Percentiles rank a stretch among this genome's conserved stretches.
phyloP scores from a whole-genome alignment of 225 moss, liverwort and hornwort genomes.

The Anthoceros angustus region DNA sequence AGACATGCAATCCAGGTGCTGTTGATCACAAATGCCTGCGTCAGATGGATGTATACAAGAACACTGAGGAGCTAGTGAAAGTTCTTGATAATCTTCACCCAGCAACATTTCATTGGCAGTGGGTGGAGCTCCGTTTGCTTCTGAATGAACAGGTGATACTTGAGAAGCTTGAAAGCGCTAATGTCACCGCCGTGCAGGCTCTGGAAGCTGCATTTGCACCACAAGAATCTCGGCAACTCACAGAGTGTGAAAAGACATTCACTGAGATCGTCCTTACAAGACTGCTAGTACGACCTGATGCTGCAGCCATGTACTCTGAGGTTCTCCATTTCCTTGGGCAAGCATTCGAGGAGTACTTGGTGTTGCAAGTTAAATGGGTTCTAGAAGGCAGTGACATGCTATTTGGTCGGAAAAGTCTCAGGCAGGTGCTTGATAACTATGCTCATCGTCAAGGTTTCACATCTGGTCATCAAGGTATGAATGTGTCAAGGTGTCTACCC shows the following conservation, averaged over 20 bases:
- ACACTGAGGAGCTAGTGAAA: conserved; percentile 84
- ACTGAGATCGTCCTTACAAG: conserved; percentile 90
- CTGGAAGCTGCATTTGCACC: conserved; percentile 73
- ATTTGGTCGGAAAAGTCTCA: conserved; percentile 78
- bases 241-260: conserved; percentile 96
- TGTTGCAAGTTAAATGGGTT: conserved; percentile 97
- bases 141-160: conserved; percentile 93
- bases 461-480: conserved; percentile 39
- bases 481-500: conserved; percentile 78
- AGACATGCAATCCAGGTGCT: conserved; percentile 48
- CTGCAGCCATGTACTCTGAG: conserved; percentile 93
- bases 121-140: conserved; percentile 83
- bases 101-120: conserved; percentile 99
- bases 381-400: conserved; percentile 83
- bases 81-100: conserved; percentile 94
- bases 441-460: conserved; percentile 59
- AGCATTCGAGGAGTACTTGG: conserved; percentile 81
- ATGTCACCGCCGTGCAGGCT: conserved; percentile 66
- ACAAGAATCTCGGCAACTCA: conserved; percentile 61
- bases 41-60: conserved; percentile 51
- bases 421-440: conserved; percentile 79
- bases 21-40: conserved; percentile 20
- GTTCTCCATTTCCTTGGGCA: conserved; percentile 80
- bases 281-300: conserved; percentile 89
- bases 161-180: conserved; percentile 60